These are phyloP conservation scores for Quercus robur DNA, from an alignment of 306 rosid species.

Conservation along the genomic window DNA sequence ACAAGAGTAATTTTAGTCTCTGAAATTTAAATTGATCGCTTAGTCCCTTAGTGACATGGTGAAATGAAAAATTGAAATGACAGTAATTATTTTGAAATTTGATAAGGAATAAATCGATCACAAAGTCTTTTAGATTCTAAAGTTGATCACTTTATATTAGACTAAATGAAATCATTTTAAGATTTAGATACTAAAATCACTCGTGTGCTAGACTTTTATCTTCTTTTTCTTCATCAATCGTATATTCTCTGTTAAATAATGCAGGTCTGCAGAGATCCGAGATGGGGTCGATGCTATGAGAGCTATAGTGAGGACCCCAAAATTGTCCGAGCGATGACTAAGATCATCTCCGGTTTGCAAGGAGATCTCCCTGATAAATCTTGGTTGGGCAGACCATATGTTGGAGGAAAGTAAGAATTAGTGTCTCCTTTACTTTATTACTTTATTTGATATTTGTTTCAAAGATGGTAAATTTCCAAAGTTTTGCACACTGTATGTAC, in stretches of 20 bases:
- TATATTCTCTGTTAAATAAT: not conserved
- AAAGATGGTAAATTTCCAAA: not conserved
- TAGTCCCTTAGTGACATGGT: too few relatives aligned
- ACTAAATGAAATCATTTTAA: too few relatives aligned
- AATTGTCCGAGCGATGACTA: not conserved
- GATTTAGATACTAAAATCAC: too few relatives aligned
- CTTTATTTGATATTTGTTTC: not conserved
- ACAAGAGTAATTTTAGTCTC: too few relatives aligned
- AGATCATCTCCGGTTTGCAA: slow-evolving; percentile 6
- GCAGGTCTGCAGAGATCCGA: slow-evolving; percentile 14
- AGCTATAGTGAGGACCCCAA: slow-evolving; percentile 6
- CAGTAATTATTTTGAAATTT: too few relatives aligned
- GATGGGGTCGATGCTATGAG: slow-evolving; percentile 7
- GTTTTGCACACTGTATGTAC: too few relatives aligned
- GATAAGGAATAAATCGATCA: too few relatives aligned
- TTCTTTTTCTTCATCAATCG: not conserved
- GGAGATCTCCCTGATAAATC: not conserved
- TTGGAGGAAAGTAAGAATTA: slow-evolving; percentile 1
- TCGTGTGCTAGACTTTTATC: not conserved
- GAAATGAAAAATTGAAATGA: too few relatives aligned
- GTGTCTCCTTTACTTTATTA: too few relatives aligned
- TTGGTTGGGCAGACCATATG: not conserved
- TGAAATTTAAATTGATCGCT: too few relatives aligned
- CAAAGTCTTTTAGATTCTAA: too few relatives aligned
- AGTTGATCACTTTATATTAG: too few relatives aligned